Conservation (phyloP, 2,329 filamentous ascomycete genomes). For the Rutstroemia sp. region DNA sequence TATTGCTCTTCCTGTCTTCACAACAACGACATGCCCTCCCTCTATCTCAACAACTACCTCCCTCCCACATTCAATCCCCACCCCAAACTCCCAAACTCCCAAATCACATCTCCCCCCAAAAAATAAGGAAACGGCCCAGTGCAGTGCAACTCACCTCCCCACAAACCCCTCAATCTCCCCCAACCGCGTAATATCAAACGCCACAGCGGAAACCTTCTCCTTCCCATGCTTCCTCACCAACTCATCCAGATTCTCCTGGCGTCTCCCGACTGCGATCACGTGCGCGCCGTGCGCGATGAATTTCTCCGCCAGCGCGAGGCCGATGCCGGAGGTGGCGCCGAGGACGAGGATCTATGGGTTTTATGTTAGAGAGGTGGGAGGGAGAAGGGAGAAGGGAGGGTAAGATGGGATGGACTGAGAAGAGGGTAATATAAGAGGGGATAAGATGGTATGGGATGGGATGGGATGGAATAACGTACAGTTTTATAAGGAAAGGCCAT, state of each 20-base stretch:
- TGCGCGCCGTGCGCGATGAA: conserved; percentile 38
- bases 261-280: conserved; percentile 48
- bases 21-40: too few species aligned
- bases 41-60: too few species aligned
- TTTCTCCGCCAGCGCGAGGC: conserved; percentile 36
- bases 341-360: conserved; percentile 42
- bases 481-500: too few species aligned
- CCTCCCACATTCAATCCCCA: too few species aligned
- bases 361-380: too few species aligned
- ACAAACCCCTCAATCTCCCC: background rate
- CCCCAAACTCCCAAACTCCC: too few species aligned
- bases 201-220: background rate
- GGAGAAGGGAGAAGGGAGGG: background rate
- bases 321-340: conserved; percentile 49
- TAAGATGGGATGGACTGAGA: too few species aligned
- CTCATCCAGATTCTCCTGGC: conserved; percentile 37
- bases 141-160: background rate
- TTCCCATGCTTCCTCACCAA: conserved; percentile 25
- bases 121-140: too few species aligned
- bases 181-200: conserved; percentile 10
- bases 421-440: background rate
- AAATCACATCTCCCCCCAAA: too few species aligned
- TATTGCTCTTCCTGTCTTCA: too few species aligned
- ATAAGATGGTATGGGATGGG: background rate
- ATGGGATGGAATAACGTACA: too few species aligned